Percentiles rank a stretch among this genome's conserved stretches.
phyloP scores from a whole-genome alignment of 1,139 yeast genomes.

The Fermentozyma sake region DNA sequence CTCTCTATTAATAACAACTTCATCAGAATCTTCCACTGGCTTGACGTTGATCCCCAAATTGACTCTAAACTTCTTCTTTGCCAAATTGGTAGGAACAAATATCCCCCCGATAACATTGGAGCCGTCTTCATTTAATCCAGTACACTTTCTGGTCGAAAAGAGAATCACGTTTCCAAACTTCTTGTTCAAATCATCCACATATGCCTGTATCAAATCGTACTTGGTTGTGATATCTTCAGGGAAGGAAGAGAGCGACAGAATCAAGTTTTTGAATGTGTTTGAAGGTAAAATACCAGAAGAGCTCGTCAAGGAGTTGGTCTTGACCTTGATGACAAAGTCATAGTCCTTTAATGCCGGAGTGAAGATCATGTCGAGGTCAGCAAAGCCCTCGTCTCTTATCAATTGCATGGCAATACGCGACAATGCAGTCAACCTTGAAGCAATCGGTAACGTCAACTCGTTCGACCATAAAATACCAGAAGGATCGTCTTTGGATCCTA shows the following conservation, averaged over 20 bases:
- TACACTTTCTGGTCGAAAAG: constrained; percentile 55
- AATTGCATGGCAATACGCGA: constrained; percentile 69
- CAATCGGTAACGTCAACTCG: constrained; percentile 67
- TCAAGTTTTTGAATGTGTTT: constrained; percentile 62
- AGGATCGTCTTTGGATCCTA: constrained; percentile 77
- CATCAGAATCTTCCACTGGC: constrained; percentile 51
- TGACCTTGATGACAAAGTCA: constrained; percentile 67
- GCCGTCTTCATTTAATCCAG: constrained; percentile 46
- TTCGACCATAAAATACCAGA: constrained; percentile 84
- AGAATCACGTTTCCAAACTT: constrained; percentile 54
- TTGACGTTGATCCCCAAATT: constrained; percentile 71
- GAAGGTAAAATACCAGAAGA: constrained; percentile 55
- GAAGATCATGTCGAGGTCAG: constrained; percentile 53
- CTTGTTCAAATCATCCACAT: constrained; percentile 51
- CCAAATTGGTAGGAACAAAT: constrained; percentile 61
- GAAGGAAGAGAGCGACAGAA: constrained; percentile 33
- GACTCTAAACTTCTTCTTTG: constrained; percentile 68
- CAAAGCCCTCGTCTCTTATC: constrained; percentile 42
- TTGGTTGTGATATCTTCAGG: constrained; percentile 43
- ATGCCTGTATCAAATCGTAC: constrained; percentile 54
- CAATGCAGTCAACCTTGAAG: constrained; percentile 82
- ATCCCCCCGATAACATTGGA: constrained; percentile 70
- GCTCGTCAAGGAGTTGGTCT: constrained; percentile 38
- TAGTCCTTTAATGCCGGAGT: constrained; percentile 81
- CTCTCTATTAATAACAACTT: constrained; percentile 68